These are phyloP conservation scores for Schizothecium vesticola DNA, from an alignment of 495 filamentous ascomycete genomes.

Conservation along the genomic window DNA sequence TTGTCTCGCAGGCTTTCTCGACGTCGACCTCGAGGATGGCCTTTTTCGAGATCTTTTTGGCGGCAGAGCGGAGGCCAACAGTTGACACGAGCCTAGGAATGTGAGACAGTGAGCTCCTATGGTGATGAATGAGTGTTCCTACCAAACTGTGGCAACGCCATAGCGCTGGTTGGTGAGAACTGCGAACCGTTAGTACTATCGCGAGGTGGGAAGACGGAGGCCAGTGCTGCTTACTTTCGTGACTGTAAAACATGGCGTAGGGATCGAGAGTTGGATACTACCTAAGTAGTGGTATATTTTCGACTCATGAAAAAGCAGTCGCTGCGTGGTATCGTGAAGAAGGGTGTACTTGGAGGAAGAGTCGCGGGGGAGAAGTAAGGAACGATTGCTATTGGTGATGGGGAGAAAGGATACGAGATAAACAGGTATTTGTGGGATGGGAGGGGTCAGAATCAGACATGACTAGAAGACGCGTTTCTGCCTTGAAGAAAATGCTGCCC, in stretches of 20 bases:
- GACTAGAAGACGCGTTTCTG: background rate
- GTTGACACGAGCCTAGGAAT: constrained; percentile 80
- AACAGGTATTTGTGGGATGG: background rate
- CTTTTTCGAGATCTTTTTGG: constrained; percentile 73
- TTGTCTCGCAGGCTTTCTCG: constrained; percentile 77
- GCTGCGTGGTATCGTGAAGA: background rate
- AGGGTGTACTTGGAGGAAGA: background rate
- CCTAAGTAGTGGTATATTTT: background rate
- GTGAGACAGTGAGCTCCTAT: background rate
- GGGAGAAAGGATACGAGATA: background rate
- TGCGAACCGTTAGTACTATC: constrained; percentile 24
- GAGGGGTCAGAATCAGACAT: background rate
- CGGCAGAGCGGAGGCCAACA: constrained; percentile 60
- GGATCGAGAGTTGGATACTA: background rate
- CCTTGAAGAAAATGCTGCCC: background rate
- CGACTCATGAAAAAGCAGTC: background rate
- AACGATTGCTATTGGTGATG: background rate
- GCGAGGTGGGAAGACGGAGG: constrained; percentile 3
- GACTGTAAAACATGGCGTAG: constrained; percentile 80
- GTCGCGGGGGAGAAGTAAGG: background rate
- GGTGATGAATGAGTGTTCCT: constrained; percentile 21
- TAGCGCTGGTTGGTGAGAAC: constrained; percentile 84
- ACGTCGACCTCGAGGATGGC: constrained; percentile 86
- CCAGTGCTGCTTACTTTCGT: constrained; percentile 60
- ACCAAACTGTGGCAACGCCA: constrained; percentile 95